Evolutionary conservation across 495 filamentous ascomycete genomes (phyloP).

Genomic region (Talaromyces adpressus): DNA sequence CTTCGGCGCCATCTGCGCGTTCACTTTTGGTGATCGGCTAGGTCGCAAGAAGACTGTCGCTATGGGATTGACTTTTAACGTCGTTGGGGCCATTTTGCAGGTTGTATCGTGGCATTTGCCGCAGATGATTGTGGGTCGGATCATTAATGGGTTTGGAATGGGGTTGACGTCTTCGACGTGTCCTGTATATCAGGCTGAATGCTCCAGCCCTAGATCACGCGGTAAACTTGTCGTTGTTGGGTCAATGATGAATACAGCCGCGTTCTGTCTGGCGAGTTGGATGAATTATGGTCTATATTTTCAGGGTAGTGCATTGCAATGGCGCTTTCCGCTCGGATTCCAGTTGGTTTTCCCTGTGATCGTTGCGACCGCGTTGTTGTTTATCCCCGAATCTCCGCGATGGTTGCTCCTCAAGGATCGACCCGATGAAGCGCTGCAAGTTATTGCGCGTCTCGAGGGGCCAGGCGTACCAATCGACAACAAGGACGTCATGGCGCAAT

Average conservation of each 20-base stretch:
- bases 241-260: constrained; percentile 21
- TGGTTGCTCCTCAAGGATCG: constrained; percentile 27
- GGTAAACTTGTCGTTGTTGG: constrained; percentile 28
- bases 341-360: constrained; percentile 37
- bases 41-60: constrained; percentile 22
- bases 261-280: constrained; percentile 31
- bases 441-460: constrained; percentile 35
- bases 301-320: constrained; percentile 25
- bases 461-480: constrained; percentile 43
- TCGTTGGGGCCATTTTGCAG: constrained; percentile 21
- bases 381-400: constrained; percentile 23
- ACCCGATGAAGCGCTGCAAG: constrained; percentile 43
- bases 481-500: constrained; percentile 19
- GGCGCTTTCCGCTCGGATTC: constrained; percentile 45
- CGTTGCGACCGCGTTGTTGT: constrained; percentile 13
- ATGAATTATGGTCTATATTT: constrained; percentile 31
- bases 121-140: constrained; percentile 33
- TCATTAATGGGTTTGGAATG: constrained; percentile 31
- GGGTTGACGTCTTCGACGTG: constrained; percentile 30
- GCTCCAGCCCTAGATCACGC: constrained; percentile 17
- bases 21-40: constrained; percentile 19
- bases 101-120: constrained; percentile 23
- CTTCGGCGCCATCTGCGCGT: constrained; percentile 20
- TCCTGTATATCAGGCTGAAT: constrained; percentile 36
- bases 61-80: constrained; percentile 16